Base-by-base conservation (phyloP, 208 protist genomes). In the Histomonas meleagridis region DNA sequence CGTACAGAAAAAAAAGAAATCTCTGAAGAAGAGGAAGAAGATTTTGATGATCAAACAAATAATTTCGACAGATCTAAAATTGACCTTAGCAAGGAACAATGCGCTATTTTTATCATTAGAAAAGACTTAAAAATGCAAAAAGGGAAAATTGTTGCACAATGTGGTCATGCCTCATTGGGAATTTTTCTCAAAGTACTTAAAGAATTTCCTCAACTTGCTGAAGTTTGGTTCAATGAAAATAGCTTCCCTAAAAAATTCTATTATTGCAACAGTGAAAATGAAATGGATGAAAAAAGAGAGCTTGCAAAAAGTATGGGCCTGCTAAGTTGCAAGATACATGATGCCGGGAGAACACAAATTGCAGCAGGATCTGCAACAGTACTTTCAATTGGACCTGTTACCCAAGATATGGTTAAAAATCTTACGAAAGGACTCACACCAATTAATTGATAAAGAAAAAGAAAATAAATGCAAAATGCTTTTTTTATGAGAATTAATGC, bases 281-380 rank as follows among this genome's bases (percentile, higher is more conserved):
- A 81, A 51, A 4, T 5, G 18, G 18, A 69, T 28, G 62, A 12
- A n/a, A 32, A 81, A 26, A 53, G 48, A n/a, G n/a, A 26, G 18
- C 60, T 57, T 14, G 79, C 91, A 55, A 40, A 72, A 10, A 4
- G 9, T n/a, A 43, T 40, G 4, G 23, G 28, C 23, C 69, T 93
- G 0, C 28, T 12, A 26, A 51, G 23, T 28, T 92, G 72, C 69
- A 32, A 91, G 14, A 91, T 93, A 32, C 28, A 78, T 26, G 93
- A 94, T 76, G 93, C 93, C 18, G 93, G 93, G 0, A 46, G 93
- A 16, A 94, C 93, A 32, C 92, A 94, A 92, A 91, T 94, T 51
- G 93, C 26, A 14, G 60, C 93, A 28, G 92, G 90, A 32, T 93
- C 93, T n/a, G 26, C 18, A 49, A 94, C 93, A 32, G 92, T 94